A percentile compares a stretch with the other conserved stretches of the same genome.
These are phyloP conservation scores for Alloteropsis angusta DNA, from an alignment of 202 grass and related monocot genomes.

Conservation along the genomic window DNA sequence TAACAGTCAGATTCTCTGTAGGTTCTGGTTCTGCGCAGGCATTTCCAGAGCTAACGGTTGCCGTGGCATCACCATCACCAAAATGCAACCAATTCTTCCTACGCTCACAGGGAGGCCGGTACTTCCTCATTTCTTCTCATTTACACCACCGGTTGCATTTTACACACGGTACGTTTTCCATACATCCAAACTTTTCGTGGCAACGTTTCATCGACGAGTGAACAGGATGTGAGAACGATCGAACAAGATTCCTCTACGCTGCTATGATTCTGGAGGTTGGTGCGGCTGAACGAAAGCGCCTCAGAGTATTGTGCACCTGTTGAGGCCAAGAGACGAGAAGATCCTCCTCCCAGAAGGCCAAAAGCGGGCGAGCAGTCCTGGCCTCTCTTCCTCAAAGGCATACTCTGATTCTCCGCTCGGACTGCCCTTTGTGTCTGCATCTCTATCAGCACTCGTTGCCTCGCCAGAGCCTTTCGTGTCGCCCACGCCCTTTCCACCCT, in stretches of 20 bases:
- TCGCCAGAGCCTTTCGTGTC: conserved; percentile 2
- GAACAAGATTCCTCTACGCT: not conserved
- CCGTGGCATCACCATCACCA: not conserved
- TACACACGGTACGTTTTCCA: not conserved
- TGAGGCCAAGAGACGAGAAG: conserved; percentile 61
- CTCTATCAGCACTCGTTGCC: conserved; percentile 13
- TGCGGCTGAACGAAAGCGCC: not conserved
- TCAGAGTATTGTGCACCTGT: conserved; percentile 80
- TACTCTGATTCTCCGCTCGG: not conserved
- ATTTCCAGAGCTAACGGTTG: not conserved
- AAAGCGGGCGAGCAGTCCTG: conserved; percentile 48
- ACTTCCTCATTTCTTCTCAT: not conserved
- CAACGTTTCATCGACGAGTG: not conserved
- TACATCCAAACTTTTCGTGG: not conserved
- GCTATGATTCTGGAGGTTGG: not conserved
- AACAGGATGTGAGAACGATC: not conserved
- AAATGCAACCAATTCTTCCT: not conserved
- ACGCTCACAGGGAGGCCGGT: not conserved
- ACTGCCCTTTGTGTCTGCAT: not conserved
- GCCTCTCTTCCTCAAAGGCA: conserved; percentile 50
- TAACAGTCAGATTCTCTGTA: not conserved
- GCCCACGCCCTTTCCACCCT: conserved; percentile 1
- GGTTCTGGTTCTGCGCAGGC: not conserved
- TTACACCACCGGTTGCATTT: not conserved
- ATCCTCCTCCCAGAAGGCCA: conserved; percentile 60